Base-by-base conservation (phyloP, 257 asterid genomes). In the Paraleonurus japonicus region DNA sequence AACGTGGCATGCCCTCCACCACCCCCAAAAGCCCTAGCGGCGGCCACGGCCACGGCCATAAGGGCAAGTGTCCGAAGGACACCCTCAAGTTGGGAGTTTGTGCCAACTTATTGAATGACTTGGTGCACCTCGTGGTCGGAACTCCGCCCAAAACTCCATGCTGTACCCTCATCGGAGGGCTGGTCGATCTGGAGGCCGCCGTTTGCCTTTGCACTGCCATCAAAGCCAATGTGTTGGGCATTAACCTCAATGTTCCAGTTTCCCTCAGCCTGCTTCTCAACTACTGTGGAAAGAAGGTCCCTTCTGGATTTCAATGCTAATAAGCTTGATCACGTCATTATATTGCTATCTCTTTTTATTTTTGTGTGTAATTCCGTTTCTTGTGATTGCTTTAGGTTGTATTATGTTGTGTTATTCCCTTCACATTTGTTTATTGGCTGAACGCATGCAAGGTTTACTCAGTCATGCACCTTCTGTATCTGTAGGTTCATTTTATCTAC, bases 61-160 rank as follows among this genome's bases (percentile, higher is more conserved):
- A 67, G 75, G 75, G 65, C 9, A 75, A 53, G 54, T 81, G 82
- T 73, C 85, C 85, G 0, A 70, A 33, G 28, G 82, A 81, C 60
- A 74, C 85, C 33, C 78, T 81, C 1, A 81, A 77, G 28, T 24
- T 81, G 59, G 85, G 82, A 1, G 82, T 77, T 0, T 81, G 85
- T 11, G 82, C 85, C 24, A 41, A 81, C 16, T 33, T 81, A 48
- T 71, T 81, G 10, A 75, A 74, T 17, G 81, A 77, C 33, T 53
- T 81, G 69, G 80, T 81, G 20, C 72, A 75, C 75, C 55, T 81
- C 0, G 82, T 76, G 1, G 61, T 60, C 7, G 66, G 24, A n/a
- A 8, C 22, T 7, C 43, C 43, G 7, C 66, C 66, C 26, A 28
- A 60, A n/a, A 28, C 43, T 3, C 66, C 45, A 3, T 60, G 66